Base-by-base conservation (phyloP, 2,329 filamentous ascomycete genomes). In the Passalora sequoiae region DNA sequence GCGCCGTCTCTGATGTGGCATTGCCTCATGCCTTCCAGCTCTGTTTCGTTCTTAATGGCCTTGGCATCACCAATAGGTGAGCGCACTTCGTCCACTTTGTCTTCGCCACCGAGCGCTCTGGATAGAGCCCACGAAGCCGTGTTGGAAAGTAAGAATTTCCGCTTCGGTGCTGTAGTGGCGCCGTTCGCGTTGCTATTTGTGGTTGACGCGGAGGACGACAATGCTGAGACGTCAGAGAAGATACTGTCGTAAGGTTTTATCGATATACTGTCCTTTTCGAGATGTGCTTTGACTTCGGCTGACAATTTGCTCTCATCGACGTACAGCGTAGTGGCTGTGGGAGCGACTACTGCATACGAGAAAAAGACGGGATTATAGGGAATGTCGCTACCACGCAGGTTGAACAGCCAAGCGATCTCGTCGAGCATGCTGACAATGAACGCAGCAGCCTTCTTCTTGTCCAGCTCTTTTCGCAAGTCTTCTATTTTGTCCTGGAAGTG, bases 321-420 rank as follows among this genome's bases (percentile, higher is more conserved):
- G 60, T 96, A 98, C 4, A 98, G 75, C 1, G 82, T 89, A 17
- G 84, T 86, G 1, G 79, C 73, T 1, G 65, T 81, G 1, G 82
- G 80, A 2, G 92, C 97, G 50, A 98, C 72, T 30, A 92, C 77
- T 32, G 91, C 91, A 60, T 97, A 98, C 12, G 91, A 92, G 69
- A 97, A 97, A 73, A 98, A 97, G 38, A 98, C 92, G 0, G 92
- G 92, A 62, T 98, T 98, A 71, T 92, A 98, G 0, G 89, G 87
- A 53, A 98, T 97, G 63, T 97, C 92, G 64, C 77, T 92, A 57
- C 92, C 92, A 56, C 92, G 82, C 37, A 98, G 71, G 67, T 98
- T 98, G 72, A 96, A 96, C n/a, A 98, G 75, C 92, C 92, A 98
- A 8, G 92, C 92, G 57, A 96, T 81, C 67, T 98, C 92, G 60